A percentile compares a stretch with the other conserved stretches of the same genome.
These are phyloP conservation scores for Radiomyces spectabilis DNA, from an alignment of 192 early-diverging fungal species.

Conservation along the genomic window DNA sequence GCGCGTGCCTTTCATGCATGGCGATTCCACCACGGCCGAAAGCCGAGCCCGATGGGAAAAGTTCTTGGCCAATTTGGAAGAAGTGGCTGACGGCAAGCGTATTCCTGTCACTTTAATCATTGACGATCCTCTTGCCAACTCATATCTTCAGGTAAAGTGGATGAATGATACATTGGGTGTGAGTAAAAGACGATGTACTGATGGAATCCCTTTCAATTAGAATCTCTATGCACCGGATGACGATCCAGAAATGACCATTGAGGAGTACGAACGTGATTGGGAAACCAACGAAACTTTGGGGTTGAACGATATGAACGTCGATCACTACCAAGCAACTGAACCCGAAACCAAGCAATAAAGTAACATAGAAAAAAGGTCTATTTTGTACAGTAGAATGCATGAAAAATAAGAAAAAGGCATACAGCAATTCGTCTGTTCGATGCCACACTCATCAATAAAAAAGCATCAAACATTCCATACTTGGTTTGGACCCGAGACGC, in stretches of 20 bases:
- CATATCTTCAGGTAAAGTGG: no score
- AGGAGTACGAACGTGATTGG: constrained; percentile 77
- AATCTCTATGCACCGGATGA: constrained; percentile 92
- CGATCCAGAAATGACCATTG: constrained; percentile 90
- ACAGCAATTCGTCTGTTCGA: no score
- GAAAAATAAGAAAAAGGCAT: no score
- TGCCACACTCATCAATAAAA: no score
- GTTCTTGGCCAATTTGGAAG: constrained; percentile 67
- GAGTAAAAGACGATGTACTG: neutral
- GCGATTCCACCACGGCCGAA: constrained; percentile 58
- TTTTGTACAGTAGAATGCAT: no score
- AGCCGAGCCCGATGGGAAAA: constrained; percentile 45
- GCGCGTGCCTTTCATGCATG: constrained; percentile 56
- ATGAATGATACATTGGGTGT: no score
- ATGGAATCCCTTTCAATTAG: constrained; percentile 10
- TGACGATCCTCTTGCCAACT: constrained; percentile 88
- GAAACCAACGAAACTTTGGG: constrained; percentile 87
- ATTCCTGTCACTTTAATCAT: constrained; percentile 64
- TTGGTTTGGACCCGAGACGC: no score
- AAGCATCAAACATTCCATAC: no score
- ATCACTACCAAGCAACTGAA: constrained; percentile 48
- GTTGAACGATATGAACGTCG: constrained; percentile 81
- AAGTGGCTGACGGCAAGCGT: constrained; percentile 50
- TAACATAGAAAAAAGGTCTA: no score
- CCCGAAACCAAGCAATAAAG: no score